Evolutionary conservation across 2,329 filamentous ascomycete genomes (phyloP).

Genomic region (Aspergillus eucalypticola): DNA sequence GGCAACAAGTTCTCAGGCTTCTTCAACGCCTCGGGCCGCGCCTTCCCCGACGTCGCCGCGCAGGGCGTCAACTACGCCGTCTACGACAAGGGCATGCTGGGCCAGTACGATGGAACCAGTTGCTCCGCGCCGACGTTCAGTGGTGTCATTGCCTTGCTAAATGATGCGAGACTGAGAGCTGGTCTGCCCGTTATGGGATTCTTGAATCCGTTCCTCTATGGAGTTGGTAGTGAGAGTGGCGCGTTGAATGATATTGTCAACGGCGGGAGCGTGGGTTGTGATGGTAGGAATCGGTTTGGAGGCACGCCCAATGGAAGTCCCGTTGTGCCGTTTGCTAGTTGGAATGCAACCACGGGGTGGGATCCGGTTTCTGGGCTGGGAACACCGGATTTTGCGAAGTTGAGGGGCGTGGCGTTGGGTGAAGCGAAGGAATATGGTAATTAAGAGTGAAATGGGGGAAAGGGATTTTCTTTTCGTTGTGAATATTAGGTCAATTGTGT

Average conservation of each 20-base stretch:
- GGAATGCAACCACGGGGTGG: conserved; percentile 55
- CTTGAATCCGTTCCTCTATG: conserved; percentile 63
- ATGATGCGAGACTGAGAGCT: conserved; percentile 58
- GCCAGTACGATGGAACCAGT: conserved; percentile 41
- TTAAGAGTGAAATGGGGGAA: not conserved
- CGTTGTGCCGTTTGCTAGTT: conserved; percentile 48
- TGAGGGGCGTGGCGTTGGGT: conserved; percentile 16
- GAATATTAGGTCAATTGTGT: no score
- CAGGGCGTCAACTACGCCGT: conserved; percentile 38
- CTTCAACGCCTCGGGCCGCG: conserved; percentile 39
- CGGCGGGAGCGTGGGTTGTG: conserved; percentile 51
- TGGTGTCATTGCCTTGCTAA: conserved; percentile 61
- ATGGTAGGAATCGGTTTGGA: conserved; percentile 44
- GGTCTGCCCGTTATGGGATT: conserved; percentile 57
- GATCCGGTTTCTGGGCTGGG: conserved; percentile 52
- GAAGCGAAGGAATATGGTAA: not conserved
- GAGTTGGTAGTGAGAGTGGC: conserved; percentile 30
- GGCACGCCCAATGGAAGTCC: conserved; percentile 42
- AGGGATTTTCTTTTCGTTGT: not conserved
- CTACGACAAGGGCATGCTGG: conserved; percentile 31
- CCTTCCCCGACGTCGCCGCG: conserved; percentile 45
- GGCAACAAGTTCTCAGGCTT: conserved; percentile 29
- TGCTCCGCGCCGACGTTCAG: conserved; percentile 61
- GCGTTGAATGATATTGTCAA: conserved; percentile 52
- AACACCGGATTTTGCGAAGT: conserved; percentile 34